These are phyloP conservation scores for Sesbania bispinosa DNA, from an alignment of 306 rosid species.

Conservation along the genomic window DNA sequence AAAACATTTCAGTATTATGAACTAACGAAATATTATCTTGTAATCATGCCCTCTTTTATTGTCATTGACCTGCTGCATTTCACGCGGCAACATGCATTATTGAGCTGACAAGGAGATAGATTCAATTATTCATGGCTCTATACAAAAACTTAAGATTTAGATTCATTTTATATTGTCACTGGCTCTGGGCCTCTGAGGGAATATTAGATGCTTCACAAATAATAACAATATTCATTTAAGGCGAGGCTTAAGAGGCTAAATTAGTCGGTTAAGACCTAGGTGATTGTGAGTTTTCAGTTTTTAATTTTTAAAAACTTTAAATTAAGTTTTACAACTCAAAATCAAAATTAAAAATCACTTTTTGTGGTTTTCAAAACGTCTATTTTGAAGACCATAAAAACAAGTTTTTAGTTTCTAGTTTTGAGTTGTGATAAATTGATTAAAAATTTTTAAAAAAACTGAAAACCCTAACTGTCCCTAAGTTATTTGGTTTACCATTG, in stretches of 20 bases:
- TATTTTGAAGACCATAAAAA: no score
- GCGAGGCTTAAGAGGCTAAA: not conserved
- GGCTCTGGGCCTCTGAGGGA: not conserved
- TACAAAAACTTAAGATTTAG: not conserved
- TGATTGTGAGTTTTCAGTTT: no score
- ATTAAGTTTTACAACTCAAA: no score
- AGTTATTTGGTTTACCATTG: no score
- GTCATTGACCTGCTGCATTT: not conserved
- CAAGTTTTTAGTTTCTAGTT: no score
- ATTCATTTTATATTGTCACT: slow-evolving; percentile 2
- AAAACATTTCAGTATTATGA: not conserved
- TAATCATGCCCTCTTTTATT: not conserved
- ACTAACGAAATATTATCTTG: not conserved
- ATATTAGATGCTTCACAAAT: slow-evolving; percentile 11
- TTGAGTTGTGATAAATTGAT: no score
- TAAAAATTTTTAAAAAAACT: no score
- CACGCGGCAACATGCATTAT: slow-evolving; percentile 30
- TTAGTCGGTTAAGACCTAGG: no score
- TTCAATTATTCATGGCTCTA: not conserved
- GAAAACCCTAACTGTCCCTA: no score
- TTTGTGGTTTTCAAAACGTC: no score
- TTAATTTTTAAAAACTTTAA: no score
- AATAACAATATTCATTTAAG: slow-evolving; percentile 2
- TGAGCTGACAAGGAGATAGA: not conserved
- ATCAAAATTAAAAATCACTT: no score